A percentile compares a stretch with the other conserved stretches of the same genome.
These are phyloP conservation scores for Fusarium sp. DNA, from an alignment of 2,329 filamentous ascomycete species.

Conservation along the genomic window DNA sequence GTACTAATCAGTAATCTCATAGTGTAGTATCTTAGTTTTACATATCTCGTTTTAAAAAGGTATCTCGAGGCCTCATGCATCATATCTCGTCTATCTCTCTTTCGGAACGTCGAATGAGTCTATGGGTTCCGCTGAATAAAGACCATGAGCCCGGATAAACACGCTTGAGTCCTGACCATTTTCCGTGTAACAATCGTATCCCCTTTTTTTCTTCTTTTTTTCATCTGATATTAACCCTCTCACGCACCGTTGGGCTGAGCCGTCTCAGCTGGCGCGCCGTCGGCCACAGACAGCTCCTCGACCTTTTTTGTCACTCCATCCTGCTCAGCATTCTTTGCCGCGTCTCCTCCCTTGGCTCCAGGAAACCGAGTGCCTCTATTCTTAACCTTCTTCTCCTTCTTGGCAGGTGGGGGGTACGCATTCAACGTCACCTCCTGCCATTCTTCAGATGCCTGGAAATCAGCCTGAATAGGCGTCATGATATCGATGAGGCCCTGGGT, in stretches of 20 bases:
- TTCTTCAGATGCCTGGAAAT: conserved; percentile 76
- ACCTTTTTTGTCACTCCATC: conserved; percentile 25
- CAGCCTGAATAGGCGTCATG: conserved; percentile 80
- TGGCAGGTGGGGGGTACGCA: conserved; percentile 81
- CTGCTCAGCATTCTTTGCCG: not conserved
- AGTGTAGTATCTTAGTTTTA: conserved; percentile 6
- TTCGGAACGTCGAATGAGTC: not conserved
- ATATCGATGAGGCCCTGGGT: conserved; percentile 79
- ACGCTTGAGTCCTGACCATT: not conserved
- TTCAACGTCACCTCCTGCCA: conserved; percentile 79
- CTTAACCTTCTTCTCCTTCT: conserved; percentile 84
- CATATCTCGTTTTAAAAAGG: not conserved
- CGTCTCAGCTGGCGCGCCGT: conserved; percentile 10
- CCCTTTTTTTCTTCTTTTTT: not conserved
- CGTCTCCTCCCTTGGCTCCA: conserved; percentile 48
- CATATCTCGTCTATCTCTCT: not conserved
- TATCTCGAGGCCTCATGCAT: not conserved
- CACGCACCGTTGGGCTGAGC: conserved; percentile 19
- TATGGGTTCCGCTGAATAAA: not conserved
- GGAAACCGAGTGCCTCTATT: conserved; percentile 78
- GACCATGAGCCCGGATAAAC: not conserved
- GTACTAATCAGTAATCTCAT: conserved; percentile 26
- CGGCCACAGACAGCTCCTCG: conserved; percentile 29
- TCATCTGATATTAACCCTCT: conserved; percentile 5
- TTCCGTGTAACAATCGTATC: not conserved